Percentiles rank a stretch among this genome's conserved stretches.
Conservation (phyloP, 2,329 filamentous ascomycete genomes). For the Ophiostoma sp. region DNA sequence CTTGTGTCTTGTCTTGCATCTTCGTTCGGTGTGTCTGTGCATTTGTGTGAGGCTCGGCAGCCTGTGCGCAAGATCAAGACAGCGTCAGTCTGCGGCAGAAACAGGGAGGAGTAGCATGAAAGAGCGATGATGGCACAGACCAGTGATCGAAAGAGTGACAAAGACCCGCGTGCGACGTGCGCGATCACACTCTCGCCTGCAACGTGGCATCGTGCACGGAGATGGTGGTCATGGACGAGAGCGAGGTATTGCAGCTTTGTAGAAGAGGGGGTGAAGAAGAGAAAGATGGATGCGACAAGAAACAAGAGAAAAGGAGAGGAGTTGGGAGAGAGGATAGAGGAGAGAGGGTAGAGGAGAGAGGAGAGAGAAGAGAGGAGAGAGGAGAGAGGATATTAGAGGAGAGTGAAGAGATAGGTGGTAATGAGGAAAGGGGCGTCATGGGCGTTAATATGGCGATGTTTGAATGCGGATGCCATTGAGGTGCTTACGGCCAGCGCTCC, state of each 20-base stretch:
- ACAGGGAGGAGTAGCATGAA: not conserved
- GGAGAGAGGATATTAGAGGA: not conserved
- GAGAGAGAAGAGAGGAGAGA: not conserved
- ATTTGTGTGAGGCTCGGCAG: not conserved
- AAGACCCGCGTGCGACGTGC: slow-evolving; percentile 4
- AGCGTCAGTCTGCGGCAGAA: not conserved
- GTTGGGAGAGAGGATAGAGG: not conserved
- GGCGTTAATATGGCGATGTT: too few relatives aligned
- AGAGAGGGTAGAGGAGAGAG: not conserved
- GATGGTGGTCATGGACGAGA: not conserved
- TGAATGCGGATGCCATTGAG: too few relatives aligned
- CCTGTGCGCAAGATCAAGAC: not conserved
- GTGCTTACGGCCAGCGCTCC: not conserved
- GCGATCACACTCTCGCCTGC: not conserved
- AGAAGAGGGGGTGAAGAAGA: not conserved
- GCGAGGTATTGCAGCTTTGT: not conserved
- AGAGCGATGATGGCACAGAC: not conserved
- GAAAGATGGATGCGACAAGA: not conserved
- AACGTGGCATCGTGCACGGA: slow-evolving; percentile 11
- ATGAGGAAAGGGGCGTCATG: too few relatives aligned
- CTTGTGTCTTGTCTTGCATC: not conserved
- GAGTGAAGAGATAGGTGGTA: too few relatives aligned
- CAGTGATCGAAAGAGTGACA: not conserved
- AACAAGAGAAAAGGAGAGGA: not conserved
- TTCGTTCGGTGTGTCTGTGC: not conserved